Evolutionary conservation across 1,284 basidiomycete species (phyloP).

Genomic region (Rhodotorula glutinis): DNA sequence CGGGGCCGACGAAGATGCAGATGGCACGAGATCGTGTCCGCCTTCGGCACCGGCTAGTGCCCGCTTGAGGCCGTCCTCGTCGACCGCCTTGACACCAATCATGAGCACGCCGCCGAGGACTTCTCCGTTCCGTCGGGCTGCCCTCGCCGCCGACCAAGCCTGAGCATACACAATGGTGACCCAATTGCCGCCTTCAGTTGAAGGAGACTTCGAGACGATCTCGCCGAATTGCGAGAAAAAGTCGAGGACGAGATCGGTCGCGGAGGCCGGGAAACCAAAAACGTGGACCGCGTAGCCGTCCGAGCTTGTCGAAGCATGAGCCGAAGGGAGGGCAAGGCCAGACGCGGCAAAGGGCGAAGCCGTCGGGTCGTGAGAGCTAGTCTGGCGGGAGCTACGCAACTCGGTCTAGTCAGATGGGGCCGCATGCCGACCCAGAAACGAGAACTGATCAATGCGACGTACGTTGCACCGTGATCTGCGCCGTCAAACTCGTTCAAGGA

Average conservation of each 20-base stretch:
- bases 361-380: slow-evolving; percentile 9
- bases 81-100: slow-evolving; percentile 63
- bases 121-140: slow-evolving; percentile 73
- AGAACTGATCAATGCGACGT: no score
- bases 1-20: background rate
- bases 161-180: slow-evolving; percentile 56
- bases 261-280: slow-evolving; percentile 44
- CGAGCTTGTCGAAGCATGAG: slow-evolving; percentile 3
- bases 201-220: slow-evolving; percentile 31
- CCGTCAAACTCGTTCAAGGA: slow-evolving; percentile 40
- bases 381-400: slow-evolving; percentile 1
- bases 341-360: slow-evolving; percentile 15
- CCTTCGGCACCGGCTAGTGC: slow-evolving; percentile 14
- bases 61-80: slow-evolving; percentile 54
- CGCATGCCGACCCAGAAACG: no score
- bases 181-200: slow-evolving; percentile 45
- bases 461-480: background rate
- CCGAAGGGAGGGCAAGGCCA: slow-evolving; percentile 8
- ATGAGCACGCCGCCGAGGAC: slow-evolving; percentile 68
- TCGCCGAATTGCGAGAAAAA: slow-evolving; percentile 42
- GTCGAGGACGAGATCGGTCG: slow-evolving; percentile 37
- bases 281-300: slow-evolving; percentile 39
- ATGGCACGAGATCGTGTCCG: background rate
- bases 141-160: slow-evolving; percentile 65
- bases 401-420: background rate